A percentile compares a stretch with the other conserved stretches of the same genome.
These are phyloP conservation scores for Pleodorina starrii DNA, from an alignment of 139 green algal species.

Conservation along the genomic window DNA sequence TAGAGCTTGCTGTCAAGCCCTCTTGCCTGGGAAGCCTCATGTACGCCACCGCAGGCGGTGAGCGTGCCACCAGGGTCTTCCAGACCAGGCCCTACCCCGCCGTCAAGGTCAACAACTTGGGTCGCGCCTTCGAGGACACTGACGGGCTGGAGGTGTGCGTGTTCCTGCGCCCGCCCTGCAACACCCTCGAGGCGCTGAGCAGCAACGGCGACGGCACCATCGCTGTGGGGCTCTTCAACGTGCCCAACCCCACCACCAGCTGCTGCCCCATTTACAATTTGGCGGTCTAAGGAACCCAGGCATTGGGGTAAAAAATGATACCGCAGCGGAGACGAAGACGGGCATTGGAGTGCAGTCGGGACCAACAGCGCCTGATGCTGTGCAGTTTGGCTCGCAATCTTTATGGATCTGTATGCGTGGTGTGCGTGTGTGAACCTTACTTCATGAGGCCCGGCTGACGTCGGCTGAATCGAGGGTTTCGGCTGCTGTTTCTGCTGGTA, in stretches of 20 bases:
- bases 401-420: no score
- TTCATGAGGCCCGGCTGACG: no score
- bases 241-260: slow-evolving; percentile 14
- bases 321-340: no score
- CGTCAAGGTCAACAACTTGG: slow-evolving; percentile 55
- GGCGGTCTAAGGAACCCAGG: no score
- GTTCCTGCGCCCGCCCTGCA: slow-evolving; percentile 25
- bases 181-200: slow-evolving; percentile 7
- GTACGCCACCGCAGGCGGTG: slow-evolving; percentile 35
- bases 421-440: no score
- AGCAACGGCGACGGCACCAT: slow-evolving; percentile 13
- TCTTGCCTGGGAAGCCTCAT: background rate
- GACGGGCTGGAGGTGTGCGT: slow-evolving; percentile 38
- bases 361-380: no score
- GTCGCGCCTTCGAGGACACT: background rate
- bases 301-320: no score
- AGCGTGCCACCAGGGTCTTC: slow-evolving; percentile 28
- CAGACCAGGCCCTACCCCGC: slow-evolving; percentile 38
- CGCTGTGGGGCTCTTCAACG: slow-evolving; percentile 47
- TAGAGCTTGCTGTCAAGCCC: background rate
- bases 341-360: no score
- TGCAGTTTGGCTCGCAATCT: no score
- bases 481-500: no score
- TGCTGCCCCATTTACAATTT: slow-evolving; percentile 51
- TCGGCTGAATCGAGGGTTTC: no score